Conservation (phyloP, 768 basidiomycete genomes). For the Piloderma croceum region DNA sequence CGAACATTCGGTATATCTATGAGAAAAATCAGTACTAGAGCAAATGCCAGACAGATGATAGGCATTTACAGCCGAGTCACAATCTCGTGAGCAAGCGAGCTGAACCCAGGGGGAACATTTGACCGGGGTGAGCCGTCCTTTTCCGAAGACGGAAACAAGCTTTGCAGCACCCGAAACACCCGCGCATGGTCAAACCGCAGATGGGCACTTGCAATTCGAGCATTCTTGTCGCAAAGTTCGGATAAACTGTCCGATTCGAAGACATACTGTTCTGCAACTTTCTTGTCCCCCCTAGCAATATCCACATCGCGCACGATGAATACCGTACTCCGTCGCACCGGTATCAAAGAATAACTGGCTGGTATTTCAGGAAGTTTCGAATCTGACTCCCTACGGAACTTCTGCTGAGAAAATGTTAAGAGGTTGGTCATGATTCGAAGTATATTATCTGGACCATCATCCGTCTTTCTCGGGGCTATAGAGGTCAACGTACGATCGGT, state of each 20-base stretch:
- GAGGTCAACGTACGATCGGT: conserved; percentile 43
- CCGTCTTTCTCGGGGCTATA: conserved; percentile 32
- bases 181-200: conserved; percentile 69
- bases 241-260: conserved; percentile 39
- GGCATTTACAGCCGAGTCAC: conserved; percentile 45
- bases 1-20: conserved; percentile 40
- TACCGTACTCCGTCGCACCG: conserved; percentile 51
- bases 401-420: conserved; percentile 51
- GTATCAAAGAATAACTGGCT: conserved; percentile 38
- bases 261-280: conserved; percentile 59
- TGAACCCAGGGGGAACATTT: too few relatives aligned
- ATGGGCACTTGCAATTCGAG: conserved; percentile 48
- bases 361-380: conserved; percentile 38
- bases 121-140: too few relatives aligned
- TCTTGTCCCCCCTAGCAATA: conserved; percentile 44
- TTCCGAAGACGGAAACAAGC: conserved; percentile 36
- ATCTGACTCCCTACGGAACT: conserved; percentile 26
- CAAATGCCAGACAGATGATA: not conserved
- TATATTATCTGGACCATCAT: conserved; percentile 52
- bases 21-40: conserved; percentile 5
- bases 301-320: conserved; percentile 50
- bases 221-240: conserved; percentile 56
- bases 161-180: conserved; percentile 51
- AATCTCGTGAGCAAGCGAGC: conserved; percentile 32
- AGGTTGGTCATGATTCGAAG: conserved; percentile 76